Percentiles rank a stretch among this genome's conserved stretches.
These are phyloP conservation scores for Staphylotrichum longicolle DNA, from an alignment of 495 filamentous ascomycete species.

Conservation along the genomic window DNA sequence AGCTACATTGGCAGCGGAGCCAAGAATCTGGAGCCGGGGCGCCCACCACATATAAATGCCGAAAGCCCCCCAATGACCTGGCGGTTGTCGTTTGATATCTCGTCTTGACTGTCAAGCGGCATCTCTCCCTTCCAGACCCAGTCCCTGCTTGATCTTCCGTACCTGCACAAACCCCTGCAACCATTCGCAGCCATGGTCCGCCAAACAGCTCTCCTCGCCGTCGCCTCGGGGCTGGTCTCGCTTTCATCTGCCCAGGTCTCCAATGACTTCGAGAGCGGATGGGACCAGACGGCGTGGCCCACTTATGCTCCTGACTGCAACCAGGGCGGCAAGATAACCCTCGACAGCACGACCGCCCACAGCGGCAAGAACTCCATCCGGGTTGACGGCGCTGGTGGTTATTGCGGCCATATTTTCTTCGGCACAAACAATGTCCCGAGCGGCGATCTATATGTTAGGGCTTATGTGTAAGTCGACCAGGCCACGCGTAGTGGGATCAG, in stretches of 20 bases:
- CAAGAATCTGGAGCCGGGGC: too few species aligned
- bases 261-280: slow-evolving; percentile 54
- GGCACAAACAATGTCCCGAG: slow-evolving; percentile 53
- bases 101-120: too few species aligned
- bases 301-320: slow-evolving; percentile 56
- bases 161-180: not conserved
- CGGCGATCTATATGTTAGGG: slow-evolving; percentile 55
- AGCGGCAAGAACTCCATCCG: slow-evolving; percentile 55
- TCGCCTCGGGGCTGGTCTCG: slow-evolving; percentile 41
- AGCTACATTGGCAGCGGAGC: too few species aligned
- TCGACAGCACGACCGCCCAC: slow-evolving; percentile 52
- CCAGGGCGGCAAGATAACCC: slow-evolving; percentile 54
- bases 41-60: too few species aligned
- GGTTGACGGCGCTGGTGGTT: slow-evolving; percentile 55
- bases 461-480: slow-evolving; percentile 47
- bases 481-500: too few species aligned
- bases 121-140: too few species aligned
- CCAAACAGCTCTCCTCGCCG: slow-evolving; percentile 41
- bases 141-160: too few species aligned
- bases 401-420: slow-evolving; percentile 60
- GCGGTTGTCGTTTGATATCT: too few species aligned
- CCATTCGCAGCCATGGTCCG: slow-evolving; percentile 7
- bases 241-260: slow-evolving; percentile 51
- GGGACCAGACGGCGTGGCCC: slow-evolving; percentile 53
- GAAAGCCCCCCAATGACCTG: too few species aligned